Evolutionary conservation across 148 eudicot genomes (phyloP), one percentile per base, ranked within the genome.

Genomic region (Diospyros lotus): DNA sequence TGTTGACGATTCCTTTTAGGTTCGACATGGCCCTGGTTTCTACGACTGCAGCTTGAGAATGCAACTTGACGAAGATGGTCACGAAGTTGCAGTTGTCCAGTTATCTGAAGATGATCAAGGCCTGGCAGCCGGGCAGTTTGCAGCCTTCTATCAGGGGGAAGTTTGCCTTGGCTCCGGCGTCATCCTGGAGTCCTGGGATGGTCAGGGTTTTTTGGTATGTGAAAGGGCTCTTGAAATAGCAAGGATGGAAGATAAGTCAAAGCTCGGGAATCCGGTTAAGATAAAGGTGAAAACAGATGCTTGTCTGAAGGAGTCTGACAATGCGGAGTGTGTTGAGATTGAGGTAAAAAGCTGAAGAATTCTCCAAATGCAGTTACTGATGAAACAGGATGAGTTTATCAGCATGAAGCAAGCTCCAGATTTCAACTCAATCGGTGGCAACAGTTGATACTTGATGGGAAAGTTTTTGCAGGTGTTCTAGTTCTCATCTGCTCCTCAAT

Each of bases 121-220:
- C 66, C 84, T 96, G 72, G 97, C 99, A 73, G 97, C 99, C 4
- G 99, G 99, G 44, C 99, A 96, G 77, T 96, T 88, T 81, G 89
- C 94, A 15, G 99, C 98, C 50, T 96, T 96, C 84, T 96, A 96
- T 81, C 80, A 86, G 65, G 90, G 74, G 69, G 80, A 66, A 15
- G 58, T 75, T 5, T 96, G 97, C 83, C 83, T 93, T 39, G 99
- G 99, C 68, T 93, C 99, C 52, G 99, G 99, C 39, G 84, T 96
- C 69, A 93, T 96, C 58, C 82, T 96, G 56, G 94, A 93, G 76
- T 88, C 94, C 15, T 89, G 94, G 91, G 97, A 93, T 64, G 91
- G 91, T 67, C 81, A 83, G 72, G 94, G 91, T 43, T 96, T 89
- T 74, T 94, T 97, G 11, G 88, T 96, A 55, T 93, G 99, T 78